Conservation (phyloP, 2,329 filamentous ascomycete genomes). For the Colletotrichum echinochloae region DNA sequence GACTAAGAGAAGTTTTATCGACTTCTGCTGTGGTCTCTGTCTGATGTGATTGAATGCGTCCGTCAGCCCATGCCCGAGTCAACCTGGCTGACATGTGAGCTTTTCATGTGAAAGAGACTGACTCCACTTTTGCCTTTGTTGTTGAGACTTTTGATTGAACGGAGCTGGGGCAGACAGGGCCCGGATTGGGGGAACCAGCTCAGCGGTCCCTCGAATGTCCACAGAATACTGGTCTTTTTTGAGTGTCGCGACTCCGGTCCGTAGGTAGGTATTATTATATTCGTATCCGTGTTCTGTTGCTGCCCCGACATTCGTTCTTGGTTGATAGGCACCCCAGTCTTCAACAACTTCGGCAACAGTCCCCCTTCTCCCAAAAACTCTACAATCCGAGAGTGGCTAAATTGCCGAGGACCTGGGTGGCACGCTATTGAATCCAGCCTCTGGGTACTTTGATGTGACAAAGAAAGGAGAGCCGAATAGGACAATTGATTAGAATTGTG, state of each 20-base stretch:
- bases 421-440: neutral
- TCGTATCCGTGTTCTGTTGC: constrained; percentile 35
- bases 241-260: constrained; percentile 17
- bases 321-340: neutral
- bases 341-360: neutral
- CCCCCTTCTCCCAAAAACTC: neutral
- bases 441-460: neutral
- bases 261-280: neutral
- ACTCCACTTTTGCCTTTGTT: constrained; percentile 38
- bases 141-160: constrained; percentile 35
- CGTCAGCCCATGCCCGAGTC: constrained; percentile 36
- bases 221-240: constrained; percentile 5
- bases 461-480: neutral
- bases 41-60: constrained; percentile 26
- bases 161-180: constrained; percentile 18
- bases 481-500: neutral
- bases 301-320: constrained; percentile 21
- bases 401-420: neutral
- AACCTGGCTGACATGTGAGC: constrained; percentile 25
- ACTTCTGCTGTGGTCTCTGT: constrained; percentile 11
- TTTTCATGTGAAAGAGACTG: constrained; percentile 34
- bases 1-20: constrained; percentile 12
- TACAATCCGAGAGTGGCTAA: neutral
- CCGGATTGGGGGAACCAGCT: constrained; percentile 15
- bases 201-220: constrained; percentile 9